Evolutionary conservation across 108 stramenopile genomes (phyloP).

Genomic region (Skeletonema tropicum): DNA sequence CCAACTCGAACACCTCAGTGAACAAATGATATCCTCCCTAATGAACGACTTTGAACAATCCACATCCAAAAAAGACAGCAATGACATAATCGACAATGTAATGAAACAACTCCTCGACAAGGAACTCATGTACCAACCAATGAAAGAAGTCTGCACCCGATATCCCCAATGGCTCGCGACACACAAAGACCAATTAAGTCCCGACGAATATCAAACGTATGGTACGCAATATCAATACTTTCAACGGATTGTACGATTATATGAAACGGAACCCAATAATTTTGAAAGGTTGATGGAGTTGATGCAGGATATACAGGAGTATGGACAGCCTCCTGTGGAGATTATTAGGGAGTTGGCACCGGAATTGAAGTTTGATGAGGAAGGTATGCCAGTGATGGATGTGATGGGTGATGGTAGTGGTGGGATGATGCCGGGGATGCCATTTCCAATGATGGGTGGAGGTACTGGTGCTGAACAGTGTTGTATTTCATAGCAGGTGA

Average conservation of each 20-base stretch:
- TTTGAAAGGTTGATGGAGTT: constrained; percentile 84
- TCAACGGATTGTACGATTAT: constrained; percentile 85
- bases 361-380: constrained; percentile 91
- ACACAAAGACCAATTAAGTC: constrained; percentile 52
- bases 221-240: constrained; percentile 91
- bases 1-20: constrained; percentile 60
- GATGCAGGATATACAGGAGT: constrained; percentile 94
- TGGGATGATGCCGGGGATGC: constrained; percentile 46
- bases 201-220: constrained; percentile 66
- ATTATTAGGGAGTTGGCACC: constrained; percentile 97
- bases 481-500: constrained; percentile 12
- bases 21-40: constrained; percentile 74
- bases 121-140: constrained; percentile 97
- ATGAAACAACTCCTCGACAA: constrained; percentile 88
- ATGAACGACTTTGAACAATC: constrained; percentile 76
- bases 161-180: constrained; percentile 94
- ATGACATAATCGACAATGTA: constrained; percentile 88
- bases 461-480: constrained; percentile 23
- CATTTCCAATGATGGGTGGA: constrained; percentile 33
- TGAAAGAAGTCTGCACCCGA: constrained; percentile 73
- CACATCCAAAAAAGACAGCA: constrained; percentile 60
- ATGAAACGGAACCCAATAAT: constrained; percentile 94
- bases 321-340: constrained; percentile 94
- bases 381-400: constrained; percentile 92
- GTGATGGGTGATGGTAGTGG: constrained; percentile 16